Conservation (phyloP, 148 eudicot genomes). For the Mesembryanthemum crystallinum region DNA sequence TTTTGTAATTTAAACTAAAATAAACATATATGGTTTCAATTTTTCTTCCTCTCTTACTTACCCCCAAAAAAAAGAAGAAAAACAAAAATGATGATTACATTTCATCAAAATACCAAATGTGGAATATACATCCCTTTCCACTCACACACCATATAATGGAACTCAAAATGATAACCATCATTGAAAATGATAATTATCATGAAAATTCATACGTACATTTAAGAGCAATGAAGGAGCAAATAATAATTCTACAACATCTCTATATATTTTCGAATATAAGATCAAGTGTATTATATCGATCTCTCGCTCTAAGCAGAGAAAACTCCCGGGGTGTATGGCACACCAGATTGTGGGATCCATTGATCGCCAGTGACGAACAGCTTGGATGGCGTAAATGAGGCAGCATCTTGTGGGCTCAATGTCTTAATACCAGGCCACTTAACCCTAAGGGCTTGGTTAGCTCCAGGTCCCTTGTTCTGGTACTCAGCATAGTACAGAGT, state of each 20-base stretch:
- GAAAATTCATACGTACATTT: not conserved
- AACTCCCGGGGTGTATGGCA: constrained; percentile 23
- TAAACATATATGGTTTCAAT: too few relatives aligned
- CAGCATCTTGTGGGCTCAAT: constrained; percentile 32
- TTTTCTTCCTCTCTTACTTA: too few relatives aligned
- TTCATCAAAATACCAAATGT: not conserved
- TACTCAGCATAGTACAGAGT: constrained; percentile 49
- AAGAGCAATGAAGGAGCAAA: not conserved
- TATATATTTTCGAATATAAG: not conserved
- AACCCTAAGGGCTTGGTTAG: constrained; percentile 34
- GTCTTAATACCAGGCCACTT: constrained; percentile 50
- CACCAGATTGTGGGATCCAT: constrained; percentile 45
- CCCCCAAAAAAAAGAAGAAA: too few relatives aligned
- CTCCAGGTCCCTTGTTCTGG: constrained; percentile 49
- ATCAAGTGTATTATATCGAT: not conserved
- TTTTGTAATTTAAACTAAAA: too few relatives aligned
- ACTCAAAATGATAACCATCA: constrained; percentile 7
- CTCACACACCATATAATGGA: not conserved
- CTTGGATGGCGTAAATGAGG: constrained; percentile 33
- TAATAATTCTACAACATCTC: not conserved
- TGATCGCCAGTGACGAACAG: constrained; percentile 33
- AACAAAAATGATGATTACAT: too few relatives aligned
- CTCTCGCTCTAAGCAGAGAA: constrained; percentile 15
- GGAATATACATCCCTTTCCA: not conserved
- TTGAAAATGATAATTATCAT: not conserved